These are phyloP conservation scores for Penicillium maclennaniae DNA, from an alignment of 495 filamentous ascomycete genomes.

Conservation along the genomic window DNA sequence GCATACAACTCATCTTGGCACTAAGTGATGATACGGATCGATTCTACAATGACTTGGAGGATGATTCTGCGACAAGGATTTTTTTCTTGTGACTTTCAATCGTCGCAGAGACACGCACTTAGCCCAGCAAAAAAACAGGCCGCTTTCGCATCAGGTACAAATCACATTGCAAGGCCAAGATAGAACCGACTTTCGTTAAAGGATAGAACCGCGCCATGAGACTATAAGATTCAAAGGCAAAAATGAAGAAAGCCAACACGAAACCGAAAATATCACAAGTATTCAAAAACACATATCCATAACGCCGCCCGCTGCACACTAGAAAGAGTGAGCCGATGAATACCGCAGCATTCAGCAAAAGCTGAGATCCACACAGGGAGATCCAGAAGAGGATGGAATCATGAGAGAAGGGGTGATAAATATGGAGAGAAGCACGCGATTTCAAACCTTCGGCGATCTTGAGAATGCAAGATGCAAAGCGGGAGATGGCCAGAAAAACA, in stretches of 20 bases:
- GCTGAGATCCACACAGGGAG: background rate
- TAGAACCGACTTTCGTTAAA: constrained; percentile 8
- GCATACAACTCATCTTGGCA: background rate
- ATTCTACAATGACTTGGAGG: background rate
- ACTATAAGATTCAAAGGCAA: constrained; percentile 1
- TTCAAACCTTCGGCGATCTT: constrained; percentile 13
- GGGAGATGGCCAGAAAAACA: constrained; percentile 12
- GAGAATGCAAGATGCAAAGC: constrained; percentile 17
- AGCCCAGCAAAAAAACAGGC: background rate
- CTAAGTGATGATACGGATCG: background rate
- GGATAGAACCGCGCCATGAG: constrained; percentile 2
- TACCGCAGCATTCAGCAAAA: constrained; percentile 15
- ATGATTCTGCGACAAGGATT: background rate
- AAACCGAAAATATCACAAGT: constrained; percentile 5
- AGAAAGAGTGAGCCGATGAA: constrained; percentile 16
- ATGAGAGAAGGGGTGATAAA: constrained; percentile 7
- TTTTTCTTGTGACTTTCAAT: background rate
- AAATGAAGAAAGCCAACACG: background rate
- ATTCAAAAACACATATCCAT: constrained; percentile 6
- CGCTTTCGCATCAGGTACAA: constrained; percentile 3
- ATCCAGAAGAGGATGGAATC: background rate
- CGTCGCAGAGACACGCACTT: background rate
- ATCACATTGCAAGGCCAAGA: constrained; percentile 9
- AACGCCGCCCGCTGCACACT: constrained; percentile 30
- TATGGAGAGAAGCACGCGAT: background rate